phyloP scores from a whole-genome alignment of 768 basidiomycete genomes.

The Termitomyces sp. region DNA sequence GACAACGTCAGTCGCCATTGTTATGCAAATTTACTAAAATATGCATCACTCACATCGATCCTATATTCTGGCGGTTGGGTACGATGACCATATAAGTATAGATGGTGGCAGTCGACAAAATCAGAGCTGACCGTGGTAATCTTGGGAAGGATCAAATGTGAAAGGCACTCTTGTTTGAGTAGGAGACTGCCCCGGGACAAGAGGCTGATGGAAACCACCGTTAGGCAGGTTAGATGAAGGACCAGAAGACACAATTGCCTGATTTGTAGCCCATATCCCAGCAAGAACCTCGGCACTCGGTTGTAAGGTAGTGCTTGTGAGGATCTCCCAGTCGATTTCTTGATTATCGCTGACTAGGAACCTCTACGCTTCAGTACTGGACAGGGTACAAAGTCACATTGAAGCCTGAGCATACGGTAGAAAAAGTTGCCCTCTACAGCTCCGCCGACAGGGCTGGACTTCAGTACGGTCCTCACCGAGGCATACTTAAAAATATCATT shows the following conservation, averaged over 20 bases:
- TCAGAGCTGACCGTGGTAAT: slow-evolving; percentile 28
- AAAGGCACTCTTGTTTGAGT: slow-evolving; percentile 25
- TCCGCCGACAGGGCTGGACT: slow-evolving; percentile 31
- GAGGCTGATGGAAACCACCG: slow-evolving; percentile 15
- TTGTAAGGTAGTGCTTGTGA: slow-evolving; percentile 30
- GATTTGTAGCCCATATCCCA: slow-evolving; percentile 36
- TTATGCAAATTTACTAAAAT: not conserved
- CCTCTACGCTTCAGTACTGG: not conserved
- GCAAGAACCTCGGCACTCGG: slow-evolving; percentile 25
- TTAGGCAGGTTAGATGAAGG: not conserved
- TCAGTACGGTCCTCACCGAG: slow-evolving; percentile 32
- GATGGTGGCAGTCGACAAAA: not conserved
- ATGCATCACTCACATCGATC: slow-evolving; percentile 26
- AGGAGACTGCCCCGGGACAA: slow-evolving; percentile 16
- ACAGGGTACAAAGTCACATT: not conserved
- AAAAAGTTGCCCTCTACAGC: slow-evolving; percentile 36
- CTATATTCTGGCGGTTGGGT: slow-evolving; percentile 26
- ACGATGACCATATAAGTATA: not conserved
- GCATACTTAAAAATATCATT: slow-evolving; percentile 28
- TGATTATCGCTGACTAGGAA: slow-evolving; percentile 27
- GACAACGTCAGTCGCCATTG: not conserved
- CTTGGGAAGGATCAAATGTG: slow-evolving; percentile 29
- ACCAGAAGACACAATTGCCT: slow-evolving; percentile 17
- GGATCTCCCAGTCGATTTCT: slow-evolving; percentile 33
- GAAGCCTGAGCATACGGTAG: slow-evolving; percentile 23